These are phyloP conservation scores for Apiosordaria backusii DNA, from an alignment of 495 filamentous ascomycete species.

Conservation along the genomic window DNA sequence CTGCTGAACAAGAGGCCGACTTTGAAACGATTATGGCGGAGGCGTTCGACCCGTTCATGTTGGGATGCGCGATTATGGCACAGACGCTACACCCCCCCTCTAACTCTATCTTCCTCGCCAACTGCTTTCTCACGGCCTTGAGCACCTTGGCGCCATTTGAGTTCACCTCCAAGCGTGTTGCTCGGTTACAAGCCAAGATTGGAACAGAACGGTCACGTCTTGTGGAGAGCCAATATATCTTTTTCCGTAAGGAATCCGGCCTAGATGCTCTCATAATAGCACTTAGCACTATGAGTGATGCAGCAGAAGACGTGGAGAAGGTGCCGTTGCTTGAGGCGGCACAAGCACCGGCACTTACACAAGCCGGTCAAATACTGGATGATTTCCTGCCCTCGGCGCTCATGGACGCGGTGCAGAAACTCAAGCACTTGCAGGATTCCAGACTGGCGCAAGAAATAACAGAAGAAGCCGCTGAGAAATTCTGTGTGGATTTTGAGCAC, in stretches of 20 bases:
- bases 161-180: conserved; percentile 49
- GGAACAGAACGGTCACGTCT: conserved; percentile 44
- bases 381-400: conserved; percentile 88
- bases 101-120: conserved; percentile 73
- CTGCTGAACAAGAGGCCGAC: conserved; percentile 54
- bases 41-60: conserved; percentile 82
- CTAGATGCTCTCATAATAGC: conserved; percentile 65
- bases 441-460: conserved; percentile 69
- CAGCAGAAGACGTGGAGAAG: conserved; percentile 35
- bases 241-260: conserved; percentile 71
- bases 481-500: conserved; percentile 88
- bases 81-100: conserved; percentile 55
- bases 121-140: conserved; percentile 65
- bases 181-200: conserved; percentile 46
- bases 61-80: conserved; percentile 66
- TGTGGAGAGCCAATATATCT: conserved; percentile 57
- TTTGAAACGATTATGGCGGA: conserved; percentile 78
- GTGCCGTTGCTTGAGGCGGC: conserved; percentile 49
- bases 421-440: conserved; percentile 68
- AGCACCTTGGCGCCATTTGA: conserved; percentile 49
- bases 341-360: conserved; percentile 58
- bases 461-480: conserved; percentile 77
- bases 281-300: conserved; percentile 41
- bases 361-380: conserved; percentile 75
- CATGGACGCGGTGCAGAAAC: conserved; percentile 81